These are phyloP conservation scores for Fomes fomentarius DNA, from an alignment of 1,284 basidiomycete species.

Conservation along the genomic window DNA sequence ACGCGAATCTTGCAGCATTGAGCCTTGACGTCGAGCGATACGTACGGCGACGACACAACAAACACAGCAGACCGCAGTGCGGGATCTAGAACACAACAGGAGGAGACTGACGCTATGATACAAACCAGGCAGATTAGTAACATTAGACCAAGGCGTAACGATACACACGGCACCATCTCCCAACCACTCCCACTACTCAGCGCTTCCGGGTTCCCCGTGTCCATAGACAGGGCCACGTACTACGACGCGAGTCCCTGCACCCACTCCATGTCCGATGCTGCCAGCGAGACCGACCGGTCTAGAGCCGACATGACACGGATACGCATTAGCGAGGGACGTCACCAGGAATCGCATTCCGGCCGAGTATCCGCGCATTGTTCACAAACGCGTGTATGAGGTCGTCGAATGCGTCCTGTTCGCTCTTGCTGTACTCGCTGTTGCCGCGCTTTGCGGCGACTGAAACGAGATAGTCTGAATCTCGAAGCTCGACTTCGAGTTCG, in stretches of 20 bases:
- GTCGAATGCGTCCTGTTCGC: slow-evolving; percentile 74
- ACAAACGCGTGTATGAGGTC: slow-evolving; percentile 83
- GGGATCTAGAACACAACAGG: neutral
- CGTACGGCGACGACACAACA: no score
- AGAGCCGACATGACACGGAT: neutral
- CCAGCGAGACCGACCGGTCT: neutral
- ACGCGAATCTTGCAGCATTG: no score
- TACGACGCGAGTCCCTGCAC: neutral
- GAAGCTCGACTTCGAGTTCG: slow-evolving; percentile 75
- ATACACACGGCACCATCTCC: slow-evolving; percentile 4
- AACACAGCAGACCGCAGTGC: neutral
- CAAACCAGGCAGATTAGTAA: neutral
- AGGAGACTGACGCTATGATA: neutral
- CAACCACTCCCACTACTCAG: neutral
- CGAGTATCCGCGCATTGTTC: slow-evolving; percentile 77
- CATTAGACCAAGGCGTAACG: slow-evolving; percentile 2
- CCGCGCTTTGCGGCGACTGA: slow-evolving; percentile 60
- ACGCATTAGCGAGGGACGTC: slow-evolving; percentile 37
- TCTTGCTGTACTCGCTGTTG: slow-evolving; percentile 57
- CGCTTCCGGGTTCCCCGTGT: no score
- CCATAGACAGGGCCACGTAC: no score
- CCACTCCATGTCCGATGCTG: neutral
- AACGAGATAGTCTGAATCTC: slow-evolving; percentile 61
- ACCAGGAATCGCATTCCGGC: slow-evolving; percentile 56
- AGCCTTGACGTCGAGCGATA: no score